phyloP scores from a whole-genome alignment of 2,329 filamentous ascomycete genomes.

The Stemphylium lycopersici region DNA sequence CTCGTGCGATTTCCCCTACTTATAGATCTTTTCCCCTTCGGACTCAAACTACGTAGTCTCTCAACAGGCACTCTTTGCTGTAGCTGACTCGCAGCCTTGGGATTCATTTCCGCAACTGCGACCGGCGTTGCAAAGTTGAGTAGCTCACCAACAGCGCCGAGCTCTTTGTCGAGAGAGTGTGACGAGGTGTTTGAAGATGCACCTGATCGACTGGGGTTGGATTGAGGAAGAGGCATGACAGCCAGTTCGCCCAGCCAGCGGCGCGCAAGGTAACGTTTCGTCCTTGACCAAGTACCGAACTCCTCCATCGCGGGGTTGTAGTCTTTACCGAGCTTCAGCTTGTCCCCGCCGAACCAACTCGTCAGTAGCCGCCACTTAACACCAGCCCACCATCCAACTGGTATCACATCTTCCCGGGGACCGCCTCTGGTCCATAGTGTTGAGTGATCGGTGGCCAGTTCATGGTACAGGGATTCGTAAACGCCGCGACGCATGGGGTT shows the following conservation, averaged over 20 bases:
- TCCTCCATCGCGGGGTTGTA: conserved; percentile 46
- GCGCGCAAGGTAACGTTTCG: conserved; percentile 49
- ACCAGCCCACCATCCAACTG: conserved; percentile 45
- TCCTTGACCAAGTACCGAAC: conserved; percentile 47
- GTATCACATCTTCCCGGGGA: conserved; percentile 51
- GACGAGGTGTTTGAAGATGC: neutral
- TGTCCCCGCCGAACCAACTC: conserved; percentile 54
- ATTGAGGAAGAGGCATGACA: conserved; percentile 22
- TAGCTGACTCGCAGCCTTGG: conserved; percentile 40
- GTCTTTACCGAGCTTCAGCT: conserved; percentile 45
- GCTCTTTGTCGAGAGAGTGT: conserved; percentile 19
- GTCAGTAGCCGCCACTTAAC: conserved; percentile 58
- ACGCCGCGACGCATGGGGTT: conserved; percentile 56
- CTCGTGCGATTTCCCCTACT: conserved; percentile 25
- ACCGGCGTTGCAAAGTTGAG: conserved; percentile 45
- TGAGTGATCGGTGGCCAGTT: conserved; percentile 55
- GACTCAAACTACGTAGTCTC: conserved; percentile 42
- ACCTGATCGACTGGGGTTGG: neutral
- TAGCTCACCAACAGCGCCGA: conserved; percentile 43
- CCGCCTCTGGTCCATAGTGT: conserved; percentile 57
- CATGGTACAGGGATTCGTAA: conserved; percentile 58
- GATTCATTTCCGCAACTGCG: conserved; percentile 46
- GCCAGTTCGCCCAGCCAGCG: conserved; percentile 51
- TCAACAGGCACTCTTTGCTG: conserved; percentile 24
- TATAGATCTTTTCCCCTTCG: conserved; percentile 19